These are phyloP conservation scores for Penicillium sp. DNA, from an alignment of 2,329 filamentous ascomycete species.

Conservation along the genomic window DNA sequence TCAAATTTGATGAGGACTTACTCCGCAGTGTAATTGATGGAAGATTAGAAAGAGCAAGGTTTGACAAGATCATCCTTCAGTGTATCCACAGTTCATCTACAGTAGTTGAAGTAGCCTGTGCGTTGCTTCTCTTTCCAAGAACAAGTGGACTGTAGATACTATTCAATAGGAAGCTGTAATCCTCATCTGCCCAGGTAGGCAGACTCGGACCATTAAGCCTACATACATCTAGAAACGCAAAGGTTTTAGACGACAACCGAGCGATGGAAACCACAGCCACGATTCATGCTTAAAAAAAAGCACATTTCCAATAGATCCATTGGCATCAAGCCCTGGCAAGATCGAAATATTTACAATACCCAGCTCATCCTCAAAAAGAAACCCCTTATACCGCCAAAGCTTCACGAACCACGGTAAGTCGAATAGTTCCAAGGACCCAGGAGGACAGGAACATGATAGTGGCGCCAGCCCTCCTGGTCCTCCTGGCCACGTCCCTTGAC, in stretches of 20 bases:
- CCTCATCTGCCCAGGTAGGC: no score
- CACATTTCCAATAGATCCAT: neutral
- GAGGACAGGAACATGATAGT: constrained; percentile 52
- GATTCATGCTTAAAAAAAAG: neutral
- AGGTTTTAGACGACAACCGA: neutral
- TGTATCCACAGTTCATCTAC: neutral
- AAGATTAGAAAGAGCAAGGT: neutral
- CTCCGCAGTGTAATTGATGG: neutral
- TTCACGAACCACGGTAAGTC: constrained; percentile 47
- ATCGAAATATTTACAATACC: neutral
- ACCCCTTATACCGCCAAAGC: neutral
- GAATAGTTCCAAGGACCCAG: constrained; percentile 52
- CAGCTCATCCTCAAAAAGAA: neutral
- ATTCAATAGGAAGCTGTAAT: neutral
- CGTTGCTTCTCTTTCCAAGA: neutral
- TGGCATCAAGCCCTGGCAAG: neutral
- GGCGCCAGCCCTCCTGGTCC: constrained; percentile 43
- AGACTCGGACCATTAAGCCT: neutral
- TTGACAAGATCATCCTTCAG: neutral
- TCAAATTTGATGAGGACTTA: neutral
- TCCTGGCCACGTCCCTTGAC: constrained; percentile 43
- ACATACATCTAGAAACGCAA: neutral
- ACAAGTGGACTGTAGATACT: neutral
- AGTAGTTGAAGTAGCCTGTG: neutral
- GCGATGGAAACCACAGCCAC: neutral